Base-by-base conservation (phyloP, 768 basidiomycete genomes). In the Rhizopogon sp. region DNA sequence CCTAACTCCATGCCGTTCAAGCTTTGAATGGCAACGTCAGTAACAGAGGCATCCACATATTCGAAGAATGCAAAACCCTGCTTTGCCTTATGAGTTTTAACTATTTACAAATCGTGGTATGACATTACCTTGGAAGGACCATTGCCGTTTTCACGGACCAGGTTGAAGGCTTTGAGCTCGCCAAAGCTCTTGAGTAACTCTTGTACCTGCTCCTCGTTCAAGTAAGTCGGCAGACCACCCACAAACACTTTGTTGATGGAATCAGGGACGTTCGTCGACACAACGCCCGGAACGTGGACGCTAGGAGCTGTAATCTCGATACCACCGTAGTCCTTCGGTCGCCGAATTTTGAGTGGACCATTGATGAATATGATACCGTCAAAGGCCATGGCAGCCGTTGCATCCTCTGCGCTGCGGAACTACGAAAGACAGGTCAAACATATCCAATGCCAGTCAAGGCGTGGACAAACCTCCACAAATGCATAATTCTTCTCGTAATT, bases 21-120 rank as follows among this genome's bases (percentile, higher is more conserved):
- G 63, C 93, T 91, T 69, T 92, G 89, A 64, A 96, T 97, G 46
- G 97, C 97, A 62, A 97, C 84, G 61, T 98, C 97, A 56, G 97
- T 99, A 55, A 94, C 86, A 49, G 69, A 71, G 14, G 83, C 74
- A 66, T 99, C 97, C 58, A 90, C 87, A 71, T 98, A 99, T 79
- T 99, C 97, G 75, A 94, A 96, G 79, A 99, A 98, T 3, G 97
- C 97, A 71, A 97, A 99, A 63, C 97, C 97, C 96, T 98, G 63
- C 3, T 47, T 13, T 35, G 10, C 60, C 16, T 1, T n/a, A 63
- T 53, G 39, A 1, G 35, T 43, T 46, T 43, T 8, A 16, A 33
- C 1, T 6, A 0, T 35, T 39, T 8, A 35, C 6, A 49, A 56
- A 17, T 39, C 29, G 39, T 58, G 45, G 10, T 43, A 22, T 22